Evolutionary conservation across 2,329 filamentous ascomycete species (phyloP).

Genomic region (Byssoonygena ceratinophila): DNA sequence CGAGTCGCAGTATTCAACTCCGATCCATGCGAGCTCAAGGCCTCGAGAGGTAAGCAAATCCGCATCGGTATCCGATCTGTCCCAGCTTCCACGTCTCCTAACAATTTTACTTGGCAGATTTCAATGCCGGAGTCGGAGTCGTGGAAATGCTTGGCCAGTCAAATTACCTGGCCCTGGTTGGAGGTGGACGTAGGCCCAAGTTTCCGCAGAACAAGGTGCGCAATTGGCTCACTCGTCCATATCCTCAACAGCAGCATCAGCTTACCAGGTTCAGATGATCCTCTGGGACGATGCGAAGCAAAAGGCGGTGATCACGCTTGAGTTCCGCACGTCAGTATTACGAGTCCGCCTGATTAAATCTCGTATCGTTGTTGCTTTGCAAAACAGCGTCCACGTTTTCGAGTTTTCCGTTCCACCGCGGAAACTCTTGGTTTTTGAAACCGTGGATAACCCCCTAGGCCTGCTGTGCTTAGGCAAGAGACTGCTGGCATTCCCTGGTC

Average conservation of each 20-base stretch:
- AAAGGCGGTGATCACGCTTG: slow-evolving; percentile 62
- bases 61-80: neutral
- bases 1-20: slow-evolving; percentile 55
- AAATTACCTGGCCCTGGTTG: slow-evolving; percentile 80
- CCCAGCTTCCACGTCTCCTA: neutral
- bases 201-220: slow-evolving; percentile 73
- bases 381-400: slow-evolving; percentile 74
- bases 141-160: slow-evolving; percentile 79
- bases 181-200: slow-evolving; percentile 74
- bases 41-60: slow-evolving; percentile 43
- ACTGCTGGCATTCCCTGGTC: slow-evolving; percentile 73
- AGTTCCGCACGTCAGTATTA: slow-evolving; percentile 68
- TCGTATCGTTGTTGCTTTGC: slow-evolving; percentile 67
- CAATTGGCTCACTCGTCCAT: neutral
- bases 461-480: slow-evolving; percentile 66
- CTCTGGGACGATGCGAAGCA: slow-evolving; percentile 85
- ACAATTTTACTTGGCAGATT: slow-evolving; percentile 43
- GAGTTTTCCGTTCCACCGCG: slow-evolving; percentile 62
- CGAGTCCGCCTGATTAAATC: slow-evolving; percentile 66
- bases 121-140: slow-evolving; percentile 70
- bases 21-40: slow-evolving; percentile 59
- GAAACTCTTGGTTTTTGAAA: slow-evolving; percentile 68
- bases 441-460: slow-evolving; percentile 70
- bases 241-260: neutral
- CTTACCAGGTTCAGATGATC: slow-evolving; percentile 49